These are phyloP conservation scores for Prunus mume DNA, from an alignment of 306 rosid species.

Conservation along the genomic window DNA sequence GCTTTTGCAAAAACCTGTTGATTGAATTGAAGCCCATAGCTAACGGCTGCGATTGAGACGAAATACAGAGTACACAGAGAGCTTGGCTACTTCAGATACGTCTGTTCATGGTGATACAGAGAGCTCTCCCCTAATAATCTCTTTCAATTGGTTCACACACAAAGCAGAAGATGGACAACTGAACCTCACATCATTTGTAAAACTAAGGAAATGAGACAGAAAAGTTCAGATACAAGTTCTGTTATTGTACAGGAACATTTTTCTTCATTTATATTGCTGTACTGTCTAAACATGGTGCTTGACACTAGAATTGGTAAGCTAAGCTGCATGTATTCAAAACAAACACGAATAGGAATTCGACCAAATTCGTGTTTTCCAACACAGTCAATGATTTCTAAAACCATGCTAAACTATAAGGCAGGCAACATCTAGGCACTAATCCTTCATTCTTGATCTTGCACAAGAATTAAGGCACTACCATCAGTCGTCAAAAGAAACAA, in stretches of 20 bases:
- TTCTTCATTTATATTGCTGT: background rate
- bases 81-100: too few species aligned
- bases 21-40: background rate
- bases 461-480: background rate
- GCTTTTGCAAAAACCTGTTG: background rate
- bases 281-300: background rate
- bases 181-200: background rate
- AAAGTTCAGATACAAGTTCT: background rate
- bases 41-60: background rate
- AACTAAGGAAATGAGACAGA: background rate
- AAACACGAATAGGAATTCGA: background rate
- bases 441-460: background rate
- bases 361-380: background rate
- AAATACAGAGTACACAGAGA: too few species aligned
- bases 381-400: background rate
- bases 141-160: background rate
- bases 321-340: background rate
- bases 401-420: background rate
- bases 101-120: background rate
- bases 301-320: background rate
- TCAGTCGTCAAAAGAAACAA: background rate
- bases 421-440: background rate
- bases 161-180: background rate
- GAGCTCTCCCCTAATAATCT: background rate
- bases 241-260: background rate